phyloP scores from a whole-genome alignment of 306 rosid species.

The Phaseolus lunatus region DNA sequence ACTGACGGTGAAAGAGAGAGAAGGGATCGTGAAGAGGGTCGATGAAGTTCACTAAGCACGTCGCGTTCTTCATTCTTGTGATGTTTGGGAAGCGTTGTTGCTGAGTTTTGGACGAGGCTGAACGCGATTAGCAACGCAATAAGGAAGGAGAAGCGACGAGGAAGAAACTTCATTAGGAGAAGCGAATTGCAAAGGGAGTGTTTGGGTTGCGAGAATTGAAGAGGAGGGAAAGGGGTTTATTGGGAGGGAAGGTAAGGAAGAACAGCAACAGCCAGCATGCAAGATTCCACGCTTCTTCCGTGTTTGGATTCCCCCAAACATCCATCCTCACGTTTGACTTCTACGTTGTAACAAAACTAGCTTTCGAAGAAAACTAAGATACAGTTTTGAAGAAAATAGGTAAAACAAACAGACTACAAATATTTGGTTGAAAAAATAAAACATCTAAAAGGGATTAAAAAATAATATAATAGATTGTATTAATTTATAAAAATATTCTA shows the following conservation, averaged over 20 bases:
- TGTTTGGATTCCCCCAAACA: slow-evolving; percentile 40
- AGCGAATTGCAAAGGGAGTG: not conserved
- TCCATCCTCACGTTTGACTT: slow-evolving; percentile 12
- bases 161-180: slow-evolving; percentile 42
- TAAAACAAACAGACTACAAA: too few species aligned
- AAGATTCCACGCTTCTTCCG: slow-evolving; percentile 54
- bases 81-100: not conserved
- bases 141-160: not conserved
- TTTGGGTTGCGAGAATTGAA: not conserved
- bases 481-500: too few species aligned
- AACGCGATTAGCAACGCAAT: slow-evolving; percentile 18
- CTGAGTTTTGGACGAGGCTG: not conserved
- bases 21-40: slow-evolving; percentile 56
- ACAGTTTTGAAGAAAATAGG: too few species aligned
- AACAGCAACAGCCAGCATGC: slow-evolving; percentile 12
- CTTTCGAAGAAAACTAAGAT: too few species aligned
- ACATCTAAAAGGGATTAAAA: too few species aligned
- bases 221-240: not conserved
- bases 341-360: not conserved
- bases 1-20: slow-evolving; percentile 61
- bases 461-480: too few species aligned
- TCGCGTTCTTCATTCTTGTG: not conserved
- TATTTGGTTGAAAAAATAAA: too few species aligned
- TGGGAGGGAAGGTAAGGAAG: slow-evolving; percentile 11
- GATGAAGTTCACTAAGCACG: slow-evolving; percentile 22